Percentiles rank a stretch among this genome's conserved stretches.
Evolutionary conservation across 371 early-diverging fungal species (phyloP).

Genomic region (Conidiobolus incongruus): DNA sequence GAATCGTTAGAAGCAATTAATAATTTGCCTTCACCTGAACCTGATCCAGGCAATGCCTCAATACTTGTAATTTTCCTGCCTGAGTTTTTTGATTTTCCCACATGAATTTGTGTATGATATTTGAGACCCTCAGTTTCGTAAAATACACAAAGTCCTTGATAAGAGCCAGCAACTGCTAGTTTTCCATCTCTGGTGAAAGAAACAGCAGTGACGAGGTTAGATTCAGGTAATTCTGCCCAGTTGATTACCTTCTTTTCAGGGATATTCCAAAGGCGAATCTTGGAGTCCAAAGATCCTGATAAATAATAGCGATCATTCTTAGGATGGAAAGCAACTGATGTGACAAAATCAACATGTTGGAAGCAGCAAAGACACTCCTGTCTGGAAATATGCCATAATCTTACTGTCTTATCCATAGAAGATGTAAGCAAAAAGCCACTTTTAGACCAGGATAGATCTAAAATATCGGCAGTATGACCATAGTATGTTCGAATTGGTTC

Average conservation of each 20-base stretch:
- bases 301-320: constrained; percentile 59
- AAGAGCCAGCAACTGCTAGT: constrained; percentile 49
- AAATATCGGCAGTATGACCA: constrained; percentile 45
- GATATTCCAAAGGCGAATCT: constrained; percentile 62
- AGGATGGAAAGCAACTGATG: constrained; percentile 64
- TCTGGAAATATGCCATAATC: constrained; percentile 60
- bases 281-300: constrained; percentile 59
- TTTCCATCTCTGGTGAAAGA: constrained; percentile 47
- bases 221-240: constrained; percentile 45
- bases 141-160: constrained; percentile 50
- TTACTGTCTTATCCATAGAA: constrained; percentile 66
- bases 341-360: constrained; percentile 50
- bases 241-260: constrained; percentile 43
- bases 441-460: constrained; percentile 70
- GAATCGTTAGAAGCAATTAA: constrained; percentile 68
- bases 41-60: constrained; percentile 23
- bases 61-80: constrained; percentile 56
- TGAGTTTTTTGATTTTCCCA: constrained; percentile 6
- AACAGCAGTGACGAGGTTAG: constrained; percentile 48
- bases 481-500: constrained; percentile 34
- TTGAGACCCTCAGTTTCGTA: constrained; percentile 53
- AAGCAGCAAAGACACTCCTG: constrained; percentile 53
- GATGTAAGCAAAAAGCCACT: constrained; percentile 55
- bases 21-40: constrained; percentile 18
- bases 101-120: constrained; percentile 51